phyloP scores from a whole-genome alignment of 1,284 basidiomycete species.

The Erythrobasidium hasegawianum region DNA sequence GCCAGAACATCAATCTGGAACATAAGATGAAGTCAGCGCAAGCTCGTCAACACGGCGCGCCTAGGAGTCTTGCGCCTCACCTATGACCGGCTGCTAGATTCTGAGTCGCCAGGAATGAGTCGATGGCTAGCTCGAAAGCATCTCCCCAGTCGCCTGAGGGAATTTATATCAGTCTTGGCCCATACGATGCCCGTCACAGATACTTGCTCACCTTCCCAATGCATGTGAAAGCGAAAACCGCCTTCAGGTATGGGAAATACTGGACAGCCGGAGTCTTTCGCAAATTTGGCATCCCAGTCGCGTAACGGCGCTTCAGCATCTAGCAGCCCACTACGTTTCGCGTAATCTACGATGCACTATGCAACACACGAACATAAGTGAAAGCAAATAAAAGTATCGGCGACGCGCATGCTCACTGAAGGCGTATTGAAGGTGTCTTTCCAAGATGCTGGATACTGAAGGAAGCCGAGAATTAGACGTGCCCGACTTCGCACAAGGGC shows the following conservation, averaged over 20 bases:
- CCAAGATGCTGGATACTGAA: slow-evolving; percentile 12
- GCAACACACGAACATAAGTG: neutral
- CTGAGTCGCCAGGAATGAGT: slow-evolving; percentile 20
- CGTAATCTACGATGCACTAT: slow-evolving; percentile 15
- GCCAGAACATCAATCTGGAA: slow-evolving; percentile 14
- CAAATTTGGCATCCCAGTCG: neutral
- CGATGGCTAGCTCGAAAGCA: slow-evolving; percentile 10
- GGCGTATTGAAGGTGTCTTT: slow-evolving; percentile 6
- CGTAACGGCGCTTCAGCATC: neutral
- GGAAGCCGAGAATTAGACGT: too few relatives aligned
- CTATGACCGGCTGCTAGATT: slow-evolving; percentile 6
- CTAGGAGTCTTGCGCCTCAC: too few relatives aligned
- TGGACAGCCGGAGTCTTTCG: slow-evolving; percentile 7
- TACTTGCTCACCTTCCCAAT: slow-evolving; percentile 16
- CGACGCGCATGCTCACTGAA: neutral
- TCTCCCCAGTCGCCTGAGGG: slow-evolving; percentile 3
- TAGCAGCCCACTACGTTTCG: neutral
- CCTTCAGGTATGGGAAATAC: slow-evolving; percentile 16
- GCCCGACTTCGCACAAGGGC: neutral
- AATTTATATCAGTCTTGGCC: too few relatives aligned
- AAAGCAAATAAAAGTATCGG: neutral
- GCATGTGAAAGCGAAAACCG: slow-evolving; percentile 11
- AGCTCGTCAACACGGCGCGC: too few relatives aligned
- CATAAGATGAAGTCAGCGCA: too few relatives aligned
- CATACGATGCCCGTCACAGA: too few relatives aligned